These are phyloP conservation scores for Phytophthora ohioensis DNA, from an alignment of 352 stramenopile genomes.

Conservation along the genomic window DNA sequence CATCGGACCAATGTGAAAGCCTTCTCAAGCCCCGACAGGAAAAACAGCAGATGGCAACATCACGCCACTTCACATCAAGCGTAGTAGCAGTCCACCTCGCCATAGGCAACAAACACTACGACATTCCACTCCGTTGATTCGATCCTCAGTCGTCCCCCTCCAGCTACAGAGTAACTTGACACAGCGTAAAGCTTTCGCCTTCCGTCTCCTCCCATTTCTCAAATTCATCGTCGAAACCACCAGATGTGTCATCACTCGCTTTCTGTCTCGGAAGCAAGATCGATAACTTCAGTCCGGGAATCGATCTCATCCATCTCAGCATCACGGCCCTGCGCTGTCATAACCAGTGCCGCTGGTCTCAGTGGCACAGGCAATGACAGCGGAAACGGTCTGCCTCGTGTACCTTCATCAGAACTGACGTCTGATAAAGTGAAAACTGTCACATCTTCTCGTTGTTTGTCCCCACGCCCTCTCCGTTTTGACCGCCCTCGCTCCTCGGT, in stretches of 20 bases:
- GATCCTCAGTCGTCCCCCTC: background rate
- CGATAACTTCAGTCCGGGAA: constrained; percentile 43
- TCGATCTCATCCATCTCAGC: constrained; percentile 21
- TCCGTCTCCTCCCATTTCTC: background rate
- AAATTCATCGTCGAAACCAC: background rate
- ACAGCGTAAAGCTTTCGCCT: background rate
- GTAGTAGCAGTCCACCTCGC: constrained; percentile 60
- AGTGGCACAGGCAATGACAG: constrained; percentile 33
- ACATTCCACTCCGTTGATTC: constrained; percentile 61
- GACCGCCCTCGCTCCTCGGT: constrained; percentile 23
- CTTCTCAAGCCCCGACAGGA: constrained; percentile 25
- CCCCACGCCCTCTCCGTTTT: constrained; percentile 28
- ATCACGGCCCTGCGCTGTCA: constrained; percentile 24
- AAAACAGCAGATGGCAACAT: constrained; percentile 26
- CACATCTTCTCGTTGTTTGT: constrained; percentile 14
- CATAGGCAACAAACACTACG: constrained; percentile 89
- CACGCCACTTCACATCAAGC: constrained; percentile 32
- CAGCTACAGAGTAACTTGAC: constrained; percentile 11
- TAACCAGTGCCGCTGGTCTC: constrained; percentile 16
- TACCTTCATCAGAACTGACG: constrained; percentile 50
- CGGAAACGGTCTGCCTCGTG: constrained; percentile 33
- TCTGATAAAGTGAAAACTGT: constrained; percentile 47
- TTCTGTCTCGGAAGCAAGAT: constrained; percentile 63
- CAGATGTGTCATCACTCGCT: constrained; percentile 39
- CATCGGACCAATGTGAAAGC: constrained; percentile 47